These are phyloP conservation scores for Avena eriantha DNA, from an alignment of 176 grass and related monocot genomes.

Conservation along the genomic window DNA sequence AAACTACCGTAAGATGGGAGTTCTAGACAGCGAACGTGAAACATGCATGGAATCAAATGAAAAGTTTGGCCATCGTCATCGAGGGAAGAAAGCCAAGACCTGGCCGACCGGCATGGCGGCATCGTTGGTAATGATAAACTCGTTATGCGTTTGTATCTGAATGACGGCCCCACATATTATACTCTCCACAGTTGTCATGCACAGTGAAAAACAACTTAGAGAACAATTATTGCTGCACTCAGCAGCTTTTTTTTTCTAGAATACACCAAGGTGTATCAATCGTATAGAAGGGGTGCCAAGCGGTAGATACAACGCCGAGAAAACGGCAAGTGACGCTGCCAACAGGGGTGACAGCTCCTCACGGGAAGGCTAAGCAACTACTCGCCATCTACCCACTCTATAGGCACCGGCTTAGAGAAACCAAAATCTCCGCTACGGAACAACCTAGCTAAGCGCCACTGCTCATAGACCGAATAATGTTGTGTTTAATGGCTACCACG, in stretches of 20 bases:
- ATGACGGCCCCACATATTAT: background rate
- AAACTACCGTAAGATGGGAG: background rate
- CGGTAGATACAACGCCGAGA: too few species aligned
- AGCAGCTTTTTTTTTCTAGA: background rate
- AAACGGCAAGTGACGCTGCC: too few species aligned
- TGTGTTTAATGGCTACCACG: too few species aligned
- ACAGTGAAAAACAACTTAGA: background rate
- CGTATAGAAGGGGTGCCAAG: too few species aligned
- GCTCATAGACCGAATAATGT: too few species aligned
- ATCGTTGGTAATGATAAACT: constrained; percentile 7
- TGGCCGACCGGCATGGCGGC: background rate
- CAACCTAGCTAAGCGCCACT: too few species aligned
- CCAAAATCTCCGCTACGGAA: too few species aligned
- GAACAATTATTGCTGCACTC: background rate
- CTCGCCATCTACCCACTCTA: too few species aligned
- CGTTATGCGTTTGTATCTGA: background rate
- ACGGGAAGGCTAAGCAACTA: too few species aligned
- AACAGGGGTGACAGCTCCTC: too few species aligned
- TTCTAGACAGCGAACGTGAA: background rate
- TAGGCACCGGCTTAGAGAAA: too few species aligned
- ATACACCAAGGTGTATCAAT: too few species aligned
- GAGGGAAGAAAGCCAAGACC: constrained; percentile 14
- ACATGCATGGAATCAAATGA: background rate
- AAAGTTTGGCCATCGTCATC: constrained; percentile 6
- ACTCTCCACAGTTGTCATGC: background rate